Base-by-base conservation (phyloP, 345 rosid species). In the Euphorbia pulcherrima region DNA sequence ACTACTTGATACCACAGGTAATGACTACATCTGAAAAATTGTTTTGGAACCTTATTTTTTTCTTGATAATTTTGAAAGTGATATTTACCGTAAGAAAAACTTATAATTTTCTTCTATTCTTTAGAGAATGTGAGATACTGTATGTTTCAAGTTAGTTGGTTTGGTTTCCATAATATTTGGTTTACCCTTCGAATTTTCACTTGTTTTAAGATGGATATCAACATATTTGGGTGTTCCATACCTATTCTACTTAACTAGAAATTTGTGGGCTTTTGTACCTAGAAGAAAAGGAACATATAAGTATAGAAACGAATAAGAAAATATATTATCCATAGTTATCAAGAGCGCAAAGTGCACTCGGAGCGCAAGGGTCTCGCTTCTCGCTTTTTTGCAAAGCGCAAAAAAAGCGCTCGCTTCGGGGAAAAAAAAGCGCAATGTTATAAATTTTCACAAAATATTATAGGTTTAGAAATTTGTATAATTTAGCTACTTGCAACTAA, bases 1-100 rank as follows among this genome's bases (percentile, higher is more conserved):
- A 59, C 29, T 81, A 67, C 75, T 92, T 26, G 98, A 90, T 75
- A 85, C 90, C 23, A 75, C 80, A 18, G 99, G 99, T 95, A 88
- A 75, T 68, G 16, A 40, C 52, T 63, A 23, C 28, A 44, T 44
- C 50, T 29, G 64, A 58, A 26, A 65, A 7, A 8, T 53, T 53
- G 2, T n/a, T 29, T 68, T 12, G 1, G 4, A 28, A 11, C 37
- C 24, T 30, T 23, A 20, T 37, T 12, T 5, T 8, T 2, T 65
- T 52, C n/a, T 12, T 14, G 12, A 11, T 41, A 35, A 5, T 5
- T 21, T 8, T 58, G 16, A 24, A 13, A 59, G 27, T 40, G 12
- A 24, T 12, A 37, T 26, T 21, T 56, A 40, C 16, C 7, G 28
- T 56, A 40, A 41, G 54, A 18, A 24, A n/a, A n/a, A n/a, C n/a